Conservation (phyloP, 257 asterid genomes). For the Lycium ferocissimum region DNA sequence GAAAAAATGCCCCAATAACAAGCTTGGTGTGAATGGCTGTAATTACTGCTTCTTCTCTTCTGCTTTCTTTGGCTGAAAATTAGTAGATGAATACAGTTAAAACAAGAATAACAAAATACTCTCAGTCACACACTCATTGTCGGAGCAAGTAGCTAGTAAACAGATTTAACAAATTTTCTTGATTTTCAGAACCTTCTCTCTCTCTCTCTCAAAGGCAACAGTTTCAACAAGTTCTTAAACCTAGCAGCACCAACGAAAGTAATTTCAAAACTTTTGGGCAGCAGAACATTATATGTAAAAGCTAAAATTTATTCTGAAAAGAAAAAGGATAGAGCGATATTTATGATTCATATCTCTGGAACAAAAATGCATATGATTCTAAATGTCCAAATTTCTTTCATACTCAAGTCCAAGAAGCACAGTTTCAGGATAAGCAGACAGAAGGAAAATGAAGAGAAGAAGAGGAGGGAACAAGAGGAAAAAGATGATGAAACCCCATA, state of each 20-base stretch:
- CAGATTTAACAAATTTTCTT: no score
- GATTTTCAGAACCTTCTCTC: no score
- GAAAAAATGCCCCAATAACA: not conserved
- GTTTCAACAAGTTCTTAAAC: not conserved
- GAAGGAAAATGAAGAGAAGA: not conserved
- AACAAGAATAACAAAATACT: not conserved
- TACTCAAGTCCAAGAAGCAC: not conserved
- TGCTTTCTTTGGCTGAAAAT: constrained; percentile 36
- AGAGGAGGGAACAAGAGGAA: not conserved
- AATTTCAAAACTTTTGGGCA: not conserved
- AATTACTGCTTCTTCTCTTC: constrained; percentile 37
- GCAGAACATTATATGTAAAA: not conserved
- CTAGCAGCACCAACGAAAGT: not conserved
- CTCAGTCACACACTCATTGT: not conserved
- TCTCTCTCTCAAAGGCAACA: not conserved
- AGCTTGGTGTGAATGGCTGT: not conserved
- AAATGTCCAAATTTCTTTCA: not conserved
- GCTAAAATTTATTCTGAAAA: not conserved
- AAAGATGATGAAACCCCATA: not conserved
- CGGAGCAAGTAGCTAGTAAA: not conserved
- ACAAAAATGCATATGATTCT: not conserved
- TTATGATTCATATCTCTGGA: not conserved
- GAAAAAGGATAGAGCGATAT: not conserved
- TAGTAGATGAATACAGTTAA: not conserved
- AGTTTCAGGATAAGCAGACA: not conserved